Evolutionary conservation across 306 rosid genomes (phyloP), one percentile per base, ranked within the genome.

Genomic region (Hylodesmum podocarpum): DNA sequence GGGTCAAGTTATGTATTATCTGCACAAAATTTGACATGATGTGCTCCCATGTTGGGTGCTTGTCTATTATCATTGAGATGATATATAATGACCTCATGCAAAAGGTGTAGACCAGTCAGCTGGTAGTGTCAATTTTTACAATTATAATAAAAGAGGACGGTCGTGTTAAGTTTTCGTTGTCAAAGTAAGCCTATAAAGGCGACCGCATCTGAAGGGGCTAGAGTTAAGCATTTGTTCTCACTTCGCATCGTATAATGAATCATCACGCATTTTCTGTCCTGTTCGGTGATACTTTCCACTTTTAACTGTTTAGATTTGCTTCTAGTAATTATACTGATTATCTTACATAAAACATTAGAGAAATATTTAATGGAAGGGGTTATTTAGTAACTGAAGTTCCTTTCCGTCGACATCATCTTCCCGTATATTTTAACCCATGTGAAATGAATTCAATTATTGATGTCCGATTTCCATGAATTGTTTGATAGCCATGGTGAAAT

Each of bases 391-490:
- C 62, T 70, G 21, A 43, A 67, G 19, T 80, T 70, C 72, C 46
- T 15, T 80, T 57, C 54, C 54, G 27, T 80, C 14, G 72, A 61
- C 25, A 13, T 46, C 12, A 41, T 33, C 54, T 43, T 43, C 66
- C 36, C 15, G 59, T 34, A 18, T 22, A 59, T 13, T 73, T 28
- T 73, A 75, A 18, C 51, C 43, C 65, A 27, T 11, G 7, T 27
- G 70, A 46, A 80, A 55, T 47, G 28, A 66, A 70, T 72, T 34
- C 21, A 66, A 71, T 55, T 54, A 44, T 53, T 27, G 66, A 46
- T 46, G 14, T 55, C 7, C 31, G n/a, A 51, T 40, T 65, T 50
- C 54, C 63, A 61, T 27, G 21, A 18, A 68, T 18, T 57, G 24
- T 59, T 81, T 76, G 66, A 53, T 81, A 16, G 16, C 59, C 49